Evolutionary conservation across 2,329 filamentous ascomycete species (phyloP).

Genomic region (Pyricularia pennisetigena): DNA sequence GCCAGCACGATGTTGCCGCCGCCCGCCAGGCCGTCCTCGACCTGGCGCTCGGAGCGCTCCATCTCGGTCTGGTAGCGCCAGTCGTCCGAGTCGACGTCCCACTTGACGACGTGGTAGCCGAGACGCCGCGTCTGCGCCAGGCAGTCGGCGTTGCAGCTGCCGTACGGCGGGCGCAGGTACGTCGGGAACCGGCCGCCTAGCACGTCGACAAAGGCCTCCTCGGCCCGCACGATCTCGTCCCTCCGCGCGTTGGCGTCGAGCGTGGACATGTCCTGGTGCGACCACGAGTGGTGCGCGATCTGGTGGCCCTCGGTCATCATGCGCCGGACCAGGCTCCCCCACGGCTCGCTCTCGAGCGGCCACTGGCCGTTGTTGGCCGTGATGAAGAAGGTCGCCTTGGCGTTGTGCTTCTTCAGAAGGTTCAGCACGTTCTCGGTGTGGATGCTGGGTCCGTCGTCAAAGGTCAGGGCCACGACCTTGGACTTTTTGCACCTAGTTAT

Average conservation of each 20-base stretch:
- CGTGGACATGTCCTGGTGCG: constrained; percentile 23
- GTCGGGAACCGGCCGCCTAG: constrained; percentile 26
- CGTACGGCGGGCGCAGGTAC: constrained; percentile 30
- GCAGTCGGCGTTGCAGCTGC: constrained; percentile 15
- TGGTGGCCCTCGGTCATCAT: constrained; percentile 29
- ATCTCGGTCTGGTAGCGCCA: constrained; percentile 10
- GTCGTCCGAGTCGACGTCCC: constrained; percentile 20
- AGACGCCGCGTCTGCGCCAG: constrained; percentile 16
- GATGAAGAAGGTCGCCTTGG: constrained; percentile 26
- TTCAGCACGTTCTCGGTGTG: constrained; percentile 24
- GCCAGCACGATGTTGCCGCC: constrained; percentile 13
- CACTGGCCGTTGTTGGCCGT: constrained; percentile 22
- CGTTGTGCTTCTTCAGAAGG: constrained; percentile 19
- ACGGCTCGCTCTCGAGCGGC: constrained; percentile 18
- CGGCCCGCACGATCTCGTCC: constrained; percentile 29
- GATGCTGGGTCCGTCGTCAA: constrained; percentile 25
- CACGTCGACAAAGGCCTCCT: constrained; percentile 27
- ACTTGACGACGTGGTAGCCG: constrained; percentile 23
- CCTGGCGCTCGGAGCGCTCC: neutral
- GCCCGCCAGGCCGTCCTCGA: neutral
- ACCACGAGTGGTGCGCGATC: constrained; percentile 29
- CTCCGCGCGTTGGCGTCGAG: constrained; percentile 17
- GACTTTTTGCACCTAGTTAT: constrained; percentile 19
- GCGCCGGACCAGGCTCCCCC: constrained; percentile 25
- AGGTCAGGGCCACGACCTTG: constrained; percentile 24